Evolutionary conservation across 371 early-diverging fungal genomes (phyloP).

Genomic region (Rhizopus microsporus): DNA sequence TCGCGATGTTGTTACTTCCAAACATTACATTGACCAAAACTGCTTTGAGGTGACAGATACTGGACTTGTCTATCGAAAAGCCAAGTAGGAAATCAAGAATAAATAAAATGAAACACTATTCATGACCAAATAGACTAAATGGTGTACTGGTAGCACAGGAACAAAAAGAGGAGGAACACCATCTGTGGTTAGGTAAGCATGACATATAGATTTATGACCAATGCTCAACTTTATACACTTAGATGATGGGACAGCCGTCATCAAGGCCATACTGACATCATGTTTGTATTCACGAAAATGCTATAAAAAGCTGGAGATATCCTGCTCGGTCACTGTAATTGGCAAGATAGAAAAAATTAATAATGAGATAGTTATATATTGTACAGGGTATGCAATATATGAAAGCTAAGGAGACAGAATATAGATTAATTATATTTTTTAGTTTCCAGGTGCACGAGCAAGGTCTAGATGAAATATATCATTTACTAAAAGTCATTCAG

Average conservation of each 20-base stretch:
- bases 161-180: slow-evolving; percentile 2
- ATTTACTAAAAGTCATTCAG: slow-evolving; percentile 9
- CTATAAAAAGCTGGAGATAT: background rate
- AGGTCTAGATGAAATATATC: slow-evolving; percentile 13
- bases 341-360: slow-evolving; percentile 11
- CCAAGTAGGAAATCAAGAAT: slow-evolving; percentile 14
- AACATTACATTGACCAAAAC: background rate
- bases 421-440: background rate
- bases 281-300: background rate
- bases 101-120: background rate
- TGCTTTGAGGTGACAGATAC: slow-evolving; percentile 7
- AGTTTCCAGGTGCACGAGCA: slow-evolving; percentile 10
- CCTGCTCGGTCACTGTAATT: slow-evolving; percentile 12
- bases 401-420: background rate
- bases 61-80: slow-evolving; percentile 13
- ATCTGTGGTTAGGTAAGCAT: slow-evolving; percentile 25
- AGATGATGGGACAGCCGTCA: slow-evolving; percentile 29
- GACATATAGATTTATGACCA: background rate
- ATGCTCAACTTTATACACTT: background rate
- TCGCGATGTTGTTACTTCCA: slow-evolving; percentile 11
- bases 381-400: slow-evolving; percentile 12
- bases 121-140: slow-evolving; percentile 16
- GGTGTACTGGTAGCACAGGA: slow-evolving; percentile 21
- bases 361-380: slow-evolving; percentile 8
- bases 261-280: slow-evolving; percentile 10